phyloP scores from a whole-genome alignment of 306 rosid species.

The Biancaea sappan region DNA sequence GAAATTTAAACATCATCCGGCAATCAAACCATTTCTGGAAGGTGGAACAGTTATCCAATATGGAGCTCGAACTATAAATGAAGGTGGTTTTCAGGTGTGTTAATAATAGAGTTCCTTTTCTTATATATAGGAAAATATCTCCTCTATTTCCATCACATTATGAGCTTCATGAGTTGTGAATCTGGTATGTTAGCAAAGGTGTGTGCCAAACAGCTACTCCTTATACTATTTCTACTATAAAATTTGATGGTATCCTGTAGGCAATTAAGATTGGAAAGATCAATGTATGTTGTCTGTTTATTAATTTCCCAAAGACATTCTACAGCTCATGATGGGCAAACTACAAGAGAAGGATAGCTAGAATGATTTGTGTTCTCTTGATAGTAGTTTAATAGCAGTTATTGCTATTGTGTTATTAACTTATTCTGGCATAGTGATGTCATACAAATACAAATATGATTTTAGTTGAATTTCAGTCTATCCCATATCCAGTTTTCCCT shows the following conservation, averaged over 20 bases:
- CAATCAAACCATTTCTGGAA: conserved; percentile 72
- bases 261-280: conserved; percentile 18
- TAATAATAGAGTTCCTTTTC: conserved; percentile 16
- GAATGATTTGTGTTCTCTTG: conserved; percentile 15
- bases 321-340: conserved; percentile 28
- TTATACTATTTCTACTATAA: conserved; percentile 22
- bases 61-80: conserved; percentile 96
- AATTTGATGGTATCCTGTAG: conserved; percentile 18
- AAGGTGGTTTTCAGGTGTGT: conserved; percentile 94
- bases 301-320: background rate
- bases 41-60: conserved; percentile 91
- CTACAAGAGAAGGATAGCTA: conserved; percentile 2
- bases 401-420: background rate
- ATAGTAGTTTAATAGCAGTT: background rate
- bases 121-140: background rate
- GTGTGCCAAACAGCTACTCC: conserved; percentile 17
- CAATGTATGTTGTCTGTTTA: background rate
- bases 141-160: conserved; percentile 14
- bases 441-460: conserved; percentile 60
- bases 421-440: conserved; percentile 27
- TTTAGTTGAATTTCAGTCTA: conserved; percentile 94
- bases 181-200: background rate
- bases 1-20: conserved; percentile 93
- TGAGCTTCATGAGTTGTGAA: conserved; percentile 7
- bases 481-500: conserved; percentile 99